Base-by-base conservation (phyloP, 2,329 filamentous ascomycete species). In the Aquanectria penicillioides region DNA sequence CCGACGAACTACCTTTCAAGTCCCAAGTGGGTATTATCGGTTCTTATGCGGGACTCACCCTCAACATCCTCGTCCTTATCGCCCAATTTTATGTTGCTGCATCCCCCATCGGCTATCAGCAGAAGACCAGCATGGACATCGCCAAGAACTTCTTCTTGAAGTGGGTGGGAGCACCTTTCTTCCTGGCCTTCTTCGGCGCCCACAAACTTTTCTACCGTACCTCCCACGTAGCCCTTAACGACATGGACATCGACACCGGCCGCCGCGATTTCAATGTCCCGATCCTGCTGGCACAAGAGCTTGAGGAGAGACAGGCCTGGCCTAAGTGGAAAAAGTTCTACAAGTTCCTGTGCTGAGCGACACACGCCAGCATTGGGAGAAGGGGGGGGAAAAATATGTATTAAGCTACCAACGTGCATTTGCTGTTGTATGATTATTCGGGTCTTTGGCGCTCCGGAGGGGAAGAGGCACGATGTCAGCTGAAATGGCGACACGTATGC, bases 81-180 rank as follows among this genome's bases (percentile, higher is more conserved):
- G 92, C 91, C 2, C 93, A 97, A 74, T 94, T 97, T 79, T 97
- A 93, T 91, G 89, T 91, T 46, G 92, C 91, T 23, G 88, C 91
- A 4, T 93, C 88, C 72, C 93, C 94, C 4, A 83, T 94, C 43
- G 84, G 80, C 20, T 89, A 85, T 70, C 68, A 70, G 5, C 51
- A 75, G 0, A 79, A 80, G 74, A 79, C 79, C 1, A 62, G 78
- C 5, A 37, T 69, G 2, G 73, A 81, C 7, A 78, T 87, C 34
- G 84, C 85, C 0, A 74, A 86, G 62, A 87, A 81, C 64, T 96
- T 94, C 77, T 97, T 97, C 76, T 78, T 89, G 58, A 83, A 85
- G 61, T 93, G 89, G 73, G 81, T 92, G 62, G 89, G 89, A 5
- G 86, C 86, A 2, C 90, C 91, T 12, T 86, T 92, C 64, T 85